Percentiles rank a stretch among this genome's conserved stretches.
These are phyloP conservation scores for Wickerhamomyces sp. DNA, from an alignment of 1,139 yeast genomes.

Conservation along the genomic window DNA sequence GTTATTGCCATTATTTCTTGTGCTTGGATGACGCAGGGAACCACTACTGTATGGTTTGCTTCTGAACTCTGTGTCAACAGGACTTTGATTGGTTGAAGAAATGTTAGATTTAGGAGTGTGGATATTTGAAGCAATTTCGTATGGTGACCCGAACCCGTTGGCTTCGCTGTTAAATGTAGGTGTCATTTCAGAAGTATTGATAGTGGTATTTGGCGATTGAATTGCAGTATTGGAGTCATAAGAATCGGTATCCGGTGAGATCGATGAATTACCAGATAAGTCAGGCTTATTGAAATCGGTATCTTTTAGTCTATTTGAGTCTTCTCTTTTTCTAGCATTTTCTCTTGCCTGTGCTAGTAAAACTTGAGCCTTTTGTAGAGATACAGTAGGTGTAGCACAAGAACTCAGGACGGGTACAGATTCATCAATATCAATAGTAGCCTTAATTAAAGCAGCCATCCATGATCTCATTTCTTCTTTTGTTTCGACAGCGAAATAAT, in stretches of 20 bases:
- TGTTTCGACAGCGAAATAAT: slow-evolving; percentile 91
- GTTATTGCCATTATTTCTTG: slow-evolving; percentile 11
- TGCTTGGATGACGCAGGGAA: slow-evolving; percentile 18
- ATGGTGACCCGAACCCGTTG: slow-evolving; percentile 57
- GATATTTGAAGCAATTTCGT: slow-evolving; percentile 52
- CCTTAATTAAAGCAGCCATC: slow-evolving; percentile 93
- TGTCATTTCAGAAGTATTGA: slow-evolving; percentile 19
- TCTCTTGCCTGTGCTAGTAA: slow-evolving; percentile 77
- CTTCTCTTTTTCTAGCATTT: slow-evolving; percentile 61
- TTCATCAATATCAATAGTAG: slow-evolving; percentile 94
- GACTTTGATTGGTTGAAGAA: slow-evolving; percentile 15
- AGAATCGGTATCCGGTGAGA: slow-evolving; percentile 24
- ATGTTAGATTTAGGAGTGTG: slow-evolving; percentile 38
- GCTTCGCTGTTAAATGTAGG: slow-evolving; percentile 16
- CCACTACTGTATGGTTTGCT: slow-evolving; percentile 20
- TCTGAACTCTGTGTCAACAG: slow-evolving; percentile 19
- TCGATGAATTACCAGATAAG: slow-evolving; percentile 20
- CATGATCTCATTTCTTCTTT: slow-evolving; percentile 90
- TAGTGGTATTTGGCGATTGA: slow-evolving; percentile 25
- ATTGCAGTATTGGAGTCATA: slow-evolving; percentile 21
- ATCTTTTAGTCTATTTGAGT: slow-evolving; percentile 32
- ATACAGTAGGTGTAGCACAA: slow-evolving; percentile 90
- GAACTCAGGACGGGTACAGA: slow-evolving; percentile 91
- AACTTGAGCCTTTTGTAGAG: slow-evolving; percentile 82
- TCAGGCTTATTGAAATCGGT: slow-evolving; percentile 9